Conservation (phyloP, 176 grass and related monocot genomes). For the Triticum dicoccoides region DNA sequence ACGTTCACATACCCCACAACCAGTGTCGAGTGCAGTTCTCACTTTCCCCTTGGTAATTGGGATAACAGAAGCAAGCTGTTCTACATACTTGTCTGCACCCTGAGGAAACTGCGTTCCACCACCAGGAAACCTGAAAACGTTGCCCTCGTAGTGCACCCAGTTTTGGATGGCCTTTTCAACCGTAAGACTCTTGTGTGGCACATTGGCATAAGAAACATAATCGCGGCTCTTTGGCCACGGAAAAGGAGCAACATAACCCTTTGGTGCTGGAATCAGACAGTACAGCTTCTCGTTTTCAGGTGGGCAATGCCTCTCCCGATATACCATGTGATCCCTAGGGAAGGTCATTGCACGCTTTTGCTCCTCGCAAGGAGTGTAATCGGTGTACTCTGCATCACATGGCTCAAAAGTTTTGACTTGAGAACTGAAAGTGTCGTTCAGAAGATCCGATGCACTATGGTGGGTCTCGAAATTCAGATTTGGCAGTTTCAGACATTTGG, state of each 20-base stretch:
- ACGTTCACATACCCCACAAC: conserved; percentile 69
- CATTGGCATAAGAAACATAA: conserved; percentile 73
- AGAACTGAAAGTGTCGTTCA: conserved; percentile 26
- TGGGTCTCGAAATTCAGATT: conserved; percentile 76
- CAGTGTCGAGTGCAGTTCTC: conserved; percentile 84
- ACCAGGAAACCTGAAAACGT: conserved; percentile 84
- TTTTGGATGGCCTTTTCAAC: conserved; percentile 93
- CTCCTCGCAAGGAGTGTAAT: conserved; percentile 94
- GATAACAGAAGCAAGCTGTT: conserved; percentile 67
- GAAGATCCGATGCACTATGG: conserved; percentile 48
- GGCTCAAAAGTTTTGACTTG: conserved; percentile 47
- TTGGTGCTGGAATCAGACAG: conserved; percentile 80
- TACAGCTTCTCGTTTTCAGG: conserved; percentile 54
- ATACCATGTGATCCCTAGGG: conserved; percentile 64
- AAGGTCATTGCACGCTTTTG: conserved; percentile 75
- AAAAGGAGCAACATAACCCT: conserved; percentile 69
- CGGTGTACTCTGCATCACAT: conserved; percentile 57
- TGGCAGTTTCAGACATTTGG: conserved; percentile 47
- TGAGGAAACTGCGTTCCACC: conserved; percentile 84
- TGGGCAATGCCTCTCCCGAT: conserved; percentile 85
- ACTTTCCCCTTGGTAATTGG: conserved; percentile 61
- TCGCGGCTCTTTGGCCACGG: conserved; percentile 83
- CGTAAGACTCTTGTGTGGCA: conserved; percentile 79
- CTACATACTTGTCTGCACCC: conserved; percentile 80
- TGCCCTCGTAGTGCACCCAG: conserved; percentile 85